A percentile compares a stretch with the other conserved stretches of the same genome.
Evolutionary conservation across 2,329 filamentous ascomycete genomes (phyloP).

Genomic region (Ampelomyces quisqualis): DNA sequence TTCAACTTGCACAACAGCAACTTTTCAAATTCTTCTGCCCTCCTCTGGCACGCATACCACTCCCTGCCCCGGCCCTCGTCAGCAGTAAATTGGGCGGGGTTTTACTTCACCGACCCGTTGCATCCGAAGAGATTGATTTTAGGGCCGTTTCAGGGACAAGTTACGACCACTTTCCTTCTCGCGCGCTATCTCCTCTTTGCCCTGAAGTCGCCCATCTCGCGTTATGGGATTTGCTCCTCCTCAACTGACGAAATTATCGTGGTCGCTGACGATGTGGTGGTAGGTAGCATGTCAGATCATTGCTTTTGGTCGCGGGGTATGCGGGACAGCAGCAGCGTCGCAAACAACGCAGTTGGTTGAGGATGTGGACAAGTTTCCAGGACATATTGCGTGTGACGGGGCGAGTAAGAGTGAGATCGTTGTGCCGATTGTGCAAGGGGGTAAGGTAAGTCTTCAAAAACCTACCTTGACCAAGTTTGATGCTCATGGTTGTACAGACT

Average conservation of each 20-base stretch:
- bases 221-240: too few species aligned
- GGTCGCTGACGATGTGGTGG: too few species aligned
- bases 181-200: too few species aligned
- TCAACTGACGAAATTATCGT: too few species aligned
- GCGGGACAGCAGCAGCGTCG: conserved; percentile 66
- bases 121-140: conserved; percentile 62
- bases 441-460: conserved; percentile 49
- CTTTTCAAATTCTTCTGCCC: conserved; percentile 70
- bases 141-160: conserved; percentile 70
- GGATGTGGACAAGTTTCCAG: conserved; percentile 73
- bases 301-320: conserved; percentile 70
- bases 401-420: conserved; percentile 79
- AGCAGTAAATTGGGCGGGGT: conserved; percentile 78
- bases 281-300: conserved; percentile 79
- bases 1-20: conserved; percentile 49
- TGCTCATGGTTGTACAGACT: conserved; percentile 31
- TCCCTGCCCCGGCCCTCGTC: conserved; percentile 66
- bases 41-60: conserved; percentile 78
- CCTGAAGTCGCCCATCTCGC: too few species aligned
- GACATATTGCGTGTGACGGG: conserved; percentile 79
- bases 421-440: conserved; percentile 65
- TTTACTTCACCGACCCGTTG: conserved; percentile 42
- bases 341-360: conserved; percentile 62
- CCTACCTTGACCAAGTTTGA: too few species aligned
- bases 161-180: conserved; percentile 1